These are phyloP conservation scores for Paramyrothecium sp. DNA, from an alignment of 2,329 filamentous ascomycete genomes.

Conservation along the genomic window DNA sequence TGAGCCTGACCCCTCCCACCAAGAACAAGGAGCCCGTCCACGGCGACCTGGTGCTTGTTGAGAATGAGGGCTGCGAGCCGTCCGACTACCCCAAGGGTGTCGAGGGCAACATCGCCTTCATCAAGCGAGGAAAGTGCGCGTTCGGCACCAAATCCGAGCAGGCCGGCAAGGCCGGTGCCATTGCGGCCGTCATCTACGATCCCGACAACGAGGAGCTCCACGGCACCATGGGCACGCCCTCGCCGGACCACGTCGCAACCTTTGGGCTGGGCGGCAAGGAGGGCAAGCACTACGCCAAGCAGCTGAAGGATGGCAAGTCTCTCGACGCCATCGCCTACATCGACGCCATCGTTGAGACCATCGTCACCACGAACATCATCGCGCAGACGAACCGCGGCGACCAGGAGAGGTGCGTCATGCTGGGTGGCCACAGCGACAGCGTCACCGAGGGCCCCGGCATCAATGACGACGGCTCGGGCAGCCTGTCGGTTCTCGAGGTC, in stretches of 20 bases:
- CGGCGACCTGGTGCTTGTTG: conserved; percentile 58
- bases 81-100: conserved; percentile 62
- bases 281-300: conserved; percentile 53
- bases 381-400: conserved; percentile 61
- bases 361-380: conserved; percentile 59
- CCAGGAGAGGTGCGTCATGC: conserved; percentile 62
- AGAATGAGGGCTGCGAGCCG: conserved; percentile 61
- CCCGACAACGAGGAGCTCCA: conserved; percentile 60
- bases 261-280: conserved; percentile 63
- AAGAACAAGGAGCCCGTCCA: conserved; percentile 56
- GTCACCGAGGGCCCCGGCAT: conserved; percentile 67
- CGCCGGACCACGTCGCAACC: conserved; percentile 61
- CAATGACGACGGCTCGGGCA: conserved; percentile 76
- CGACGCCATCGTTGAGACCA: conserved; percentile 52
- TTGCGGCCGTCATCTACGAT: conserved; percentile 74
- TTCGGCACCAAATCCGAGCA: conserved; percentile 70
- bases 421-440: conserved; percentile 63
- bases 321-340: conserved; percentile 59
- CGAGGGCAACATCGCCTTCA: conserved; percentile 65
- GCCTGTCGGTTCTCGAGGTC: conserved; percentile 59
- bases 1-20: conserved; percentile 68
- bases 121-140: conserved; percentile 67
- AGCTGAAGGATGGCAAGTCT: conserved; percentile 48
- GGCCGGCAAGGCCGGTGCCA: conserved; percentile 68
- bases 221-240: conserved; percentile 67